Conservation (phyloP, 2,329 filamentous ascomycete genomes). For the Aureobasidium sp. region DNA sequence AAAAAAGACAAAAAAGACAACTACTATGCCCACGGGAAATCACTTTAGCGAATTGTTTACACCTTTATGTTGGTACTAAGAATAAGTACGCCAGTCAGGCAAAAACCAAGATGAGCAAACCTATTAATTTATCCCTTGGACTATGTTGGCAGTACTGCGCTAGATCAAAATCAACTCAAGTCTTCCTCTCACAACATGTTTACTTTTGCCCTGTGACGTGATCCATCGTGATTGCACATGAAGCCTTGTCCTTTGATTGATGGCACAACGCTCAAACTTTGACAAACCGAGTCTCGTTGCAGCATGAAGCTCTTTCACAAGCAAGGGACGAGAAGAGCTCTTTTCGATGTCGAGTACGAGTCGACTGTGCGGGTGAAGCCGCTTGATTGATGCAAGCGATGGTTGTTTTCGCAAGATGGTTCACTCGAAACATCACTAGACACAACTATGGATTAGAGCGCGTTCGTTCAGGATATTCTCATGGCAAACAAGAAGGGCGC, state of each 20-base stretch:
- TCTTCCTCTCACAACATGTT: too few species aligned
- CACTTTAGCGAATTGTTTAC: conserved; percentile 13
- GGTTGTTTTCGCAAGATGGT: neutral
- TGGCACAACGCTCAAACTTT: too few species aligned
- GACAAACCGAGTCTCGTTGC: too few species aligned
- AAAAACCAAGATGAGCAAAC: conserved; percentile 15
- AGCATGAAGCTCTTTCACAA: neutral
- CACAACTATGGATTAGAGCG: neutral
- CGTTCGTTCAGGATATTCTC: neutral
- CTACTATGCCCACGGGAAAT: conserved; percentile 53
- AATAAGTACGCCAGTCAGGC: conserved; percentile 13
- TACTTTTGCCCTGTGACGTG: too few species aligned
- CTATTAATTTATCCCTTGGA: neutral
- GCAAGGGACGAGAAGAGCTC: conserved; percentile 10
- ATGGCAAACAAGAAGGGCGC: conserved; percentile 31
- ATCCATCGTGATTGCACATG: too few species aligned
- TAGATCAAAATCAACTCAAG: too few species aligned
- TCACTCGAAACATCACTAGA: neutral
- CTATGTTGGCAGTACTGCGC: neutral
- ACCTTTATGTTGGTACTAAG: conserved; percentile 14
- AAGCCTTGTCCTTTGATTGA: too few species aligned
- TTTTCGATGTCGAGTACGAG: neutral
- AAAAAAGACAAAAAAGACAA: conserved; percentile 58
- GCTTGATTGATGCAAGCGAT: neutral
- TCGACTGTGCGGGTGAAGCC: conserved; percentile 7